These are phyloP conservation scores for Castanospermum australe DNA, from an alignment of 306 rosid genomes.

Conservation along the genomic window DNA sequence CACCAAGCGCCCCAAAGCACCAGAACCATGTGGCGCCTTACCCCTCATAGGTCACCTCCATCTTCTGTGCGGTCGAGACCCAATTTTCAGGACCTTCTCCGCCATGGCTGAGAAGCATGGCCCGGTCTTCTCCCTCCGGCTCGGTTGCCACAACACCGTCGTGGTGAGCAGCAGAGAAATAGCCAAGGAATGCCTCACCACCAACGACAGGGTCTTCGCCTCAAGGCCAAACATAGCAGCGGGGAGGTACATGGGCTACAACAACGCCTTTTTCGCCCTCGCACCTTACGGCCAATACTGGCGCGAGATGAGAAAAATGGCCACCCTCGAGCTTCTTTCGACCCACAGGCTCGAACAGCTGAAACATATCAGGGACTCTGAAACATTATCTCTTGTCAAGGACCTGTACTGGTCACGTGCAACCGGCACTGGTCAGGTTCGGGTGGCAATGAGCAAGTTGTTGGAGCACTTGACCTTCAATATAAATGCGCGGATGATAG, in stretches of 20 bases:
- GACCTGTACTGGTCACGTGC: conserved; percentile 17
- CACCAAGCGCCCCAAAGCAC: not conserved
- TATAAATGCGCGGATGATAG: conserved; percentile 42
- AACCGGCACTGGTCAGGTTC: not conserved
- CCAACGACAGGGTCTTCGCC: conserved; percentile 41
- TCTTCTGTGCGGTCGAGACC: conserved; percentile 23
- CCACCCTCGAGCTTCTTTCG: conserved; percentile 38
- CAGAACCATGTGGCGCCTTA: conserved; percentile 33
- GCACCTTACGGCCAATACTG: conserved; percentile 68
- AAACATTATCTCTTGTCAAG: conserved; percentile 40
- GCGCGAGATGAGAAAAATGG: conserved; percentile 56
- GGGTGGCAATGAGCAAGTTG: conserved; percentile 35
- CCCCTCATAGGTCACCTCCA: conserved; percentile 56
- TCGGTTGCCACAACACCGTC: conserved; percentile 31
- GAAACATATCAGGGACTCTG: conserved; percentile 39
- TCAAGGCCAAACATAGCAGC: conserved; percentile 31
- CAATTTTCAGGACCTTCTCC: conserved; percentile 32
- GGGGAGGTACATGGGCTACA: conserved; percentile 41
- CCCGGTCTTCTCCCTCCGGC: conserved; percentile 30
- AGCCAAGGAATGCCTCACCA: conserved; percentile 39
- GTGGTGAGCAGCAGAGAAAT: conserved; percentile 39
- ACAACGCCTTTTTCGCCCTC: conserved; percentile 47
- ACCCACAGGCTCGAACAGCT: conserved; percentile 37
- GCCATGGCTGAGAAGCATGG: conserved; percentile 41
- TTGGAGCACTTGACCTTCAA: conserved; percentile 58